Conservation (phyloP, 305 asterid genomes). For the Salvia sclarea region DNA sequence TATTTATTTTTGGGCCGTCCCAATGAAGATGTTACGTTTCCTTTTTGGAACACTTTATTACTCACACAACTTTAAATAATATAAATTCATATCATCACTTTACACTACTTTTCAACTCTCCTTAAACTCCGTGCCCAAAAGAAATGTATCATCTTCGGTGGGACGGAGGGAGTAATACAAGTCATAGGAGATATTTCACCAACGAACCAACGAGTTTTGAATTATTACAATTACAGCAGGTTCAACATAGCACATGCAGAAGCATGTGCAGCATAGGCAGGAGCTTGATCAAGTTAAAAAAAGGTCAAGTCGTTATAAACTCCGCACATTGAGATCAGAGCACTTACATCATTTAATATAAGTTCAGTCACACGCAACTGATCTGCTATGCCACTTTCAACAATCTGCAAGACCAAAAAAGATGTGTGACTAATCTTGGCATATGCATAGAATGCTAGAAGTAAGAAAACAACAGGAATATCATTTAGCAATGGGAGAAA, state of each 20-base stretch:
- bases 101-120: too few species aligned
- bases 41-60: too few species aligned
- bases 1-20: too few species aligned
- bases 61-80: too few species aligned
- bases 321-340: constrained; percentile 28
- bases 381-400: constrained; percentile 91
- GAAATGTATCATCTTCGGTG: too few species aligned
- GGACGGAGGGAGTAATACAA: too few species aligned
- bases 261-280: constrained; percentile 8
- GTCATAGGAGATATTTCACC: neutral
- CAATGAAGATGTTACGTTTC: too few species aligned
- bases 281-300: neutral
- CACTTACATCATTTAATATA: constrained; percentile 76
- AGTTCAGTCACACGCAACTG: constrained; percentile 86
- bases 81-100: too few species aligned
- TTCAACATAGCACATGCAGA: constrained; percentile 14
- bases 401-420: constrained; percentile 54
- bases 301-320: constrained; percentile 11
- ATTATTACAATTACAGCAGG: constrained; percentile 17
- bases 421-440: constrained; percentile 5
- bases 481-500: constrained; percentile 9
- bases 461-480: constrained; percentile 11
- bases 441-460: constrained; percentile 19
- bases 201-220: neutral
- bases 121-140: too few species aligned